Base-by-base conservation (phyloP, 768 basidiomycete species). In the Pleurotus tuber-regium region DNA sequence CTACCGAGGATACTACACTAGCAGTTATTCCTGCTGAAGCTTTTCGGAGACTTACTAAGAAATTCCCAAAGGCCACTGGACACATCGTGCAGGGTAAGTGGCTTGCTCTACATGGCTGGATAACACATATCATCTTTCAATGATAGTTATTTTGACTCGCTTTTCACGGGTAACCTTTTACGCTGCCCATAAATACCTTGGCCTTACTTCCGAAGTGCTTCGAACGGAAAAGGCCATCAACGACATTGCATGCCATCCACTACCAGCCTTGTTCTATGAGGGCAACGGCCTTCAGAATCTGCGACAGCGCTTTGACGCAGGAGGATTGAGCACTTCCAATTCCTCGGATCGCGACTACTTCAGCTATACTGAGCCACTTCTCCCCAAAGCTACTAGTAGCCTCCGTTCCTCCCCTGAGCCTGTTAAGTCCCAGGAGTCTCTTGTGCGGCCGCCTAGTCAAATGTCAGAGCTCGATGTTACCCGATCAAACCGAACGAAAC, bases 1-100 rank as follows among this genome's bases (percentile, higher is more conserved):
- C 97, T 5, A 87, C 87, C 4, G 89, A 91, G 49, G 97, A 99
- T 61, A 90, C 90, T 4, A 98, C 97, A 1, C 73, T 99, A 16
- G 97, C 96, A n/a, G 96, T 99, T 8, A 98, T 99, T 50, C 97
- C 97, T 21, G 96, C 97, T 2, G 94, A 98, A 66, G 97, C 96
- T 3, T 99, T 99, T 70, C 78, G 88, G 50, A 78, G 94, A 43
- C 72, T 99, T 33, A 98, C 96, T 2, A 92, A 95, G 70, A 94
- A 96, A 64, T 97, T 89, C 60, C 97, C 97, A 0, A 98, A 98
- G 61, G 94, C 97, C 2, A 91, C 94, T 30, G 94, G 95, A 3
- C 93, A 95, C 60, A 94, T 98, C 53, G 92, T 97, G 0, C 92
- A 95, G 80, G 92, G 93, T 85, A 61, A 29, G 63, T 54, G 4